Evolutionary conservation across 2,329 filamentous ascomycete genomes (phyloP).

Genomic region (Sporothrix pseudoabietina): DNA sequence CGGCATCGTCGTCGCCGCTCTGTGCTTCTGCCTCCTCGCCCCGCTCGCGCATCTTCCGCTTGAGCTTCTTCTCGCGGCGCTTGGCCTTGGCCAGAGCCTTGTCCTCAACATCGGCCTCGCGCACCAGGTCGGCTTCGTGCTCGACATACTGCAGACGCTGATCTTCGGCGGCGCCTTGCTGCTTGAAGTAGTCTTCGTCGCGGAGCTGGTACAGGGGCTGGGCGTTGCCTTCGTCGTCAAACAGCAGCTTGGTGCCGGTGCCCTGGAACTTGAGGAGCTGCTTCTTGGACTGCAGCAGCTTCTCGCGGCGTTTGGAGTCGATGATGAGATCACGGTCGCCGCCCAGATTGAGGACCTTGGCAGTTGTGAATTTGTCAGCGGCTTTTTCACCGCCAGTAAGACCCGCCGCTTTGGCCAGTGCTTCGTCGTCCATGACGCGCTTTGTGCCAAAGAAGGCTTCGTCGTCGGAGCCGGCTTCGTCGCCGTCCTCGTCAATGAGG

Average conservation of each 20-base stretch:
- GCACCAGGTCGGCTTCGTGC: conserved; percentile 70
- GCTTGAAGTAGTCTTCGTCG: conserved; percentile 77
- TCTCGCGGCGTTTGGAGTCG: conserved; percentile 93
- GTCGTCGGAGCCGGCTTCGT: conserved; percentile 14
- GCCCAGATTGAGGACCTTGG: conserved; percentile 66
- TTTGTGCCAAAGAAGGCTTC: conserved; percentile 88
- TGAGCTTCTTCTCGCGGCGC: conserved; percentile 73
- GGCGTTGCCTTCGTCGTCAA: conserved; percentile 86
- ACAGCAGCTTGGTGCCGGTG: conserved; percentile 80
- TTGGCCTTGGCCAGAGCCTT: conserved; percentile 79
- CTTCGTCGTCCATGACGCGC: conserved; percentile 74
- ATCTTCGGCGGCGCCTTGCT: conserved; percentile 71
- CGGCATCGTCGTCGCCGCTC: conserved; percentile 39
- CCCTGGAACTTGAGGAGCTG: conserved; percentile 89
- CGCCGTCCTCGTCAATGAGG: conserved; percentile 64
- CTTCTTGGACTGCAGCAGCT: conserved; percentile 93
- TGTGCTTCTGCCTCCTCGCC: conserved; percentile 40
- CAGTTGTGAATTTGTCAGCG: conserved; percentile 44
- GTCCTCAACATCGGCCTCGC: conserved; percentile 76
- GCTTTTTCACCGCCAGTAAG: conserved; percentile 42
- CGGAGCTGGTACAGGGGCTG: conserved; percentile 88
- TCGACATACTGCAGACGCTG: conserved; percentile 79
- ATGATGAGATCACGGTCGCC: conserved; percentile 72
- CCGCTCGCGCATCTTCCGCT: conserved; percentile 66
- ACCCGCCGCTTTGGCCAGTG: conserved; percentile 57